Conservation (phyloP, 2,329 filamentous ascomycete species). For the Penicillium expansum region DNA sequence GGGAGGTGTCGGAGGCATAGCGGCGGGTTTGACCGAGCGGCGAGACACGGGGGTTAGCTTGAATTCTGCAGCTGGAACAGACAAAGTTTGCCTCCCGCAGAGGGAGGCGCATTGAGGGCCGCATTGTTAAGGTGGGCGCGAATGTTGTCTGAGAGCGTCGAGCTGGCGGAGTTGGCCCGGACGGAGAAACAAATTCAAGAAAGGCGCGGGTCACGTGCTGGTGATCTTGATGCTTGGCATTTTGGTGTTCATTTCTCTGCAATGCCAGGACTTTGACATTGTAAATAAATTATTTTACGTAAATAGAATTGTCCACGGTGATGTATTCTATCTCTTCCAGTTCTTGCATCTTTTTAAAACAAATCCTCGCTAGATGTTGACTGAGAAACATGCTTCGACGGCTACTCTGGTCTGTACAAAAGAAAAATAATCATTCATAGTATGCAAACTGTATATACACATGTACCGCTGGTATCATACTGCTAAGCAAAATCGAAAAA, state of each 20-base stretch:
- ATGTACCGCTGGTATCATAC: constrained; percentile 24
- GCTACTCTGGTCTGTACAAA: neutral
- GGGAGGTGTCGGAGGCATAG: constrained; percentile 34
- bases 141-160: constrained; percentile 1
- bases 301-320: neutral
- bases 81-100: constrained; percentile 40
- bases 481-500: constrained; percentile 10
- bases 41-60: constrained; percentile 32
- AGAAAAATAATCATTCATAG: constrained; percentile 10
- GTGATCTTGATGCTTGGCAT: constrained; percentile 13
- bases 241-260: neutral
- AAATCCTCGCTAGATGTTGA: no score
- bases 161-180: constrained; percentile 18
- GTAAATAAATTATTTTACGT: neutral
- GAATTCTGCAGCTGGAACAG: constrained; percentile 42
- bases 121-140: constrained; percentile 34
- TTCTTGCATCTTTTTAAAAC: no score
- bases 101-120: constrained; percentile 37
- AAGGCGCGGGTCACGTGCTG: constrained; percentile 26
- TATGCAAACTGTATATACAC: constrained; percentile 22
- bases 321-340: neutral
- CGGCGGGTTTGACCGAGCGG: constrained; percentile 35
- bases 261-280: neutral
- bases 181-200: constrained; percentile 25
- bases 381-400: neutral